Base-by-base conservation (phyloP, 257 asterid genomes). In the Lavandula angustifolia region DNA sequence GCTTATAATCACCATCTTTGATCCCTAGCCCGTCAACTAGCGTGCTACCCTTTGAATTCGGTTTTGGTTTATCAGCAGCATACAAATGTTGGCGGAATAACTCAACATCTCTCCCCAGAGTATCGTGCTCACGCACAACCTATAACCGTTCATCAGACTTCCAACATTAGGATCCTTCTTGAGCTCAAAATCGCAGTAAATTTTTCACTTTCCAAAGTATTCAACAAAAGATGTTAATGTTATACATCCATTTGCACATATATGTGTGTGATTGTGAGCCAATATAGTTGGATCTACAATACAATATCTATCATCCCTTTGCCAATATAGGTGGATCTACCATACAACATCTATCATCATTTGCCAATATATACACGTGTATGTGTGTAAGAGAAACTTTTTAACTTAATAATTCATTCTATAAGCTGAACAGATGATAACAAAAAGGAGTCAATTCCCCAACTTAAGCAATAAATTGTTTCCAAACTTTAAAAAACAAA, bases 91-190 rank as follows among this genome's bases (percentile, higher is more conserved):
- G 70, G 3, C 92, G 92, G 52, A 90, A 87, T 29, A 84, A 72
- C 61, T 87, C 97, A 38, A 85, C 97, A 18, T 90, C 97, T 76
- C 97, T 80, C 16, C 97, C 97, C 5, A 71, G 76, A 5, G 82
- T 82, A 47, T 90, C 97, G 27, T 90, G 96, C 86, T 90, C 97
- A 6, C 96, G 95, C 46, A 90, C 95, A 62, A 87, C 95, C 97
- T 89, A 69, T 41, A 63, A 64, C 5, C 13, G 54, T 9, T 44
- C 5, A 48, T 2, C 1, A 22, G 27, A 22, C 2, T 22, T 22
- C 27, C 27, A 22, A 10, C 6, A 7, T 1, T 17, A 3, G 8
- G 64, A 41, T 5, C 4, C 7, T 5, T 32, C 31, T 0, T 7
- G 4, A 13, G 32, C 46, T 56, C 33, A 56, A 56, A 56, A 9